Percentiles rank a stretch among this genome's conserved stretches.
Conservation (phyloP, 441 rosid genomes). For the Eutrema salsugineum region DNA sequence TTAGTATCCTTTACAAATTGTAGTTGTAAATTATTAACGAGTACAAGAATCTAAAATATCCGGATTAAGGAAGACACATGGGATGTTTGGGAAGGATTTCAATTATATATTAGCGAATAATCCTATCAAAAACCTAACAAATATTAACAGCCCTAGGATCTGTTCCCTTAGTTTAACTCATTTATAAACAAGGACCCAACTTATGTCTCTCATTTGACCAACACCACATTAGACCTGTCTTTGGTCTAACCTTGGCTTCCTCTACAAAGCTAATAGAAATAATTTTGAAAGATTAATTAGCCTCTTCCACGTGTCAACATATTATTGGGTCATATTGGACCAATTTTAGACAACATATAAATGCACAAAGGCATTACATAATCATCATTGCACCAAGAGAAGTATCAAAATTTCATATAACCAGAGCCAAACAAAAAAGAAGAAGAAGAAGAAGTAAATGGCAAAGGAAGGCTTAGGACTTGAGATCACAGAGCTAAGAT, state of each 20-base stretch:
- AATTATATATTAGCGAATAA: background rate
- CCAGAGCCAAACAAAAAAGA: background rate
- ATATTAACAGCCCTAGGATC: background rate
- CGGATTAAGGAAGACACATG: background rate
- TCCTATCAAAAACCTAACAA: background rate
- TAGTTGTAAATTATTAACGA: background rate
- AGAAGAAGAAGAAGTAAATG: constrained; percentile 25
- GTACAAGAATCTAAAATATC: background rate
- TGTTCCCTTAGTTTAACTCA: constrained; percentile 3
- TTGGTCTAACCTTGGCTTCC: constrained; percentile 11
- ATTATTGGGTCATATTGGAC: constrained; percentile 1
- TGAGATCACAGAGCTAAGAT: constrained; percentile 75
- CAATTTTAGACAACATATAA: background rate
- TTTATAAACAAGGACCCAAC: constrained; percentile 9
- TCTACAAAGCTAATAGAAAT: background rate
- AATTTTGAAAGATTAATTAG: background rate
- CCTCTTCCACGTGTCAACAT: background rate
- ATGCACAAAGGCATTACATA: background rate
- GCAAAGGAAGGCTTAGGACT: constrained; percentile 49
- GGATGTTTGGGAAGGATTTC: background rate
- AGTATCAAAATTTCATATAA: background rate
- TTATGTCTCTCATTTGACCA: constrained; percentile 17
- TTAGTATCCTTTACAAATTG: background rate
- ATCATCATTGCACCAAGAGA: constrained; percentile 3
- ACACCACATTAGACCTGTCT: constrained; percentile 2